Base-by-base conservation (phyloP, 768 basidiomycete species). In the Tulasnella sp. region DNA sequence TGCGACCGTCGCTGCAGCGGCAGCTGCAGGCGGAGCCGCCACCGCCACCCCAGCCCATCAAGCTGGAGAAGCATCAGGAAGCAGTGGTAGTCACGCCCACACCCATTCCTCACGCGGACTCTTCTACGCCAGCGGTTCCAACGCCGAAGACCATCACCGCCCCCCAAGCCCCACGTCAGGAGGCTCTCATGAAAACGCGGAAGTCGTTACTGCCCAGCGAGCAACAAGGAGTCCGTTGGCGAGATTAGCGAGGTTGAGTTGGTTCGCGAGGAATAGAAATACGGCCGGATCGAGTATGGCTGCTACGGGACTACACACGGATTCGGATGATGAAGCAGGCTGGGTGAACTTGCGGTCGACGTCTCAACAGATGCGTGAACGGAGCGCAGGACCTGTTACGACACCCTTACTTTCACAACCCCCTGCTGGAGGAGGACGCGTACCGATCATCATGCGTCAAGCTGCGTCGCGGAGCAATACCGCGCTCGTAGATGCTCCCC, bases 141-240 rank as follows among this genome's bases (percentile, higher is more conserved):
- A 68, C 31, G 62, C 31, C 27, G 62, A 46, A 38, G 38, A 58
- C 31, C 71, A 74, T 19, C 71, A 74, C 27, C 27, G 42, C 8
- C 34, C 71, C 12, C n/a, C 21, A 1, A 79, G 78, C 40, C 78
- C 78, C 16, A 48, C 40, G 5, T 79, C 78, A 27, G 27, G 38
- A 34, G 78, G 71, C 16, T 62, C 62, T 16, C 39, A 62, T 7
- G 76, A 77, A 38, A 48, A 62, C 34, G 78, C 71, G 19, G 56
- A 74, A 52, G 68, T 79, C 71, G 44, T 79, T 0, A 79, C 78
- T 39, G 78, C 78, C 18, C 78, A 79, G 42, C 68, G 78, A 2
- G 78, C 71, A 46, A 79, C 78, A 34, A 74, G 78, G 34, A 44
- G 68, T 31, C 78, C 78, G 10, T 38, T 79, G 19, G 68, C 71